These are phyloP conservation scores for Tetracladium setigerum DNA, from an alignment of 495 filamentous ascomycete species.

Conservation along the genomic window DNA sequence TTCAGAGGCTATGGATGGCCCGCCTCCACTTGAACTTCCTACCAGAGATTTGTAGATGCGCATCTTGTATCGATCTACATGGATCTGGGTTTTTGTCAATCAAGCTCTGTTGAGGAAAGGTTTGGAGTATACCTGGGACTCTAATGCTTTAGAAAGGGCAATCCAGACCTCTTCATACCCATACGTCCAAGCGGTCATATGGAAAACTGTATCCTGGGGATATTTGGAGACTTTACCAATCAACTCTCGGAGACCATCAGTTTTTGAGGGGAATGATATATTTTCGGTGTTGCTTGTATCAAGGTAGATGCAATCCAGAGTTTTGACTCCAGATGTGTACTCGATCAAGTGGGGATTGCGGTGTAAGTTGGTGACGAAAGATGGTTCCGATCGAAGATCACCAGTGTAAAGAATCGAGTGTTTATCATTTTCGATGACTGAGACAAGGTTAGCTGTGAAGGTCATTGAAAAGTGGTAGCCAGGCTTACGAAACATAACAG, in stretches of 20 bases:
- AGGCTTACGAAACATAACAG: slow-evolving; percentile 71
- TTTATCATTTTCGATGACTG: slow-evolving; percentile 66
- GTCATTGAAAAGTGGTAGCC: neutral
- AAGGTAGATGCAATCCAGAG: slow-evolving; percentile 73
- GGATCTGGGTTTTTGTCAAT: slow-evolving; percentile 46
- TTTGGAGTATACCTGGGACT: slow-evolving; percentile 44
- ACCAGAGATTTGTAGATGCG: slow-evolving; percentile 61
- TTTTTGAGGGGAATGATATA: slow-evolving; percentile 44
- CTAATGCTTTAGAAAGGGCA: slow-evolving; percentile 62
- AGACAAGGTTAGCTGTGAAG: neutral
- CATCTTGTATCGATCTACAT: slow-evolving; percentile 76
- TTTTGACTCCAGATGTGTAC: slow-evolving; percentile 58
- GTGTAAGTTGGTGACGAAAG: slow-evolving; percentile 46
- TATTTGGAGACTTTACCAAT: slow-evolving; percentile 60
- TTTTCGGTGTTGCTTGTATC: slow-evolving; percentile 70
- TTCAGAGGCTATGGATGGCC: slow-evolving; percentile 39
- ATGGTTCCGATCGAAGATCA: slow-evolving; percentile 72
- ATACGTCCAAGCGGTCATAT: slow-evolving; percentile 88
- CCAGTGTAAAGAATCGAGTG: slow-evolving; percentile 85
- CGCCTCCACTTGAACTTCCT: slow-evolving; percentile 8
- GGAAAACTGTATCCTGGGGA: slow-evolving; percentile 69
- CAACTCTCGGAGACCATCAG: slow-evolving; percentile 69
- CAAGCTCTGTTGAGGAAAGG: neutral
- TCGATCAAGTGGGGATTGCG: slow-evolving; percentile 70
- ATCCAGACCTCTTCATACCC: slow-evolving; percentile 92